Evolutionary conservation across 2,329 filamentous ascomycete species (phyloP).

Genomic region (Amauroascus verrucosus): DNA sequence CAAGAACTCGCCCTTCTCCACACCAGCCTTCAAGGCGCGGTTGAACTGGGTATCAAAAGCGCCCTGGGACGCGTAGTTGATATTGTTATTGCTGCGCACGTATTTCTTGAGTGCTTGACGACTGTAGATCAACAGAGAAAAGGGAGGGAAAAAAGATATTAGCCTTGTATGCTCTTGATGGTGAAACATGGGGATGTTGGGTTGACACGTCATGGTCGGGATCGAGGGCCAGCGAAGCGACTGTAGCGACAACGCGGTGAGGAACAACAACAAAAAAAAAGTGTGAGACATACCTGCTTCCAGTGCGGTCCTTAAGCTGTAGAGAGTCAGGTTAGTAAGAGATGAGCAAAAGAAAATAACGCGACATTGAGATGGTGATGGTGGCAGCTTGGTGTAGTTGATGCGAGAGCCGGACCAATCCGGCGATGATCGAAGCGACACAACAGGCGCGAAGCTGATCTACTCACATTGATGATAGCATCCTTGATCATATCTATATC

Average conservation of each 20-base stretch:
- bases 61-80: conserved; percentile 44
- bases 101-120: conserved; percentile 68
- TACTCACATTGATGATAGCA: conserved; percentile 59
- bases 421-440: background rate
- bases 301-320: conserved; percentile 60
- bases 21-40: conserved; percentile 69
- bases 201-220: conserved; percentile 9
- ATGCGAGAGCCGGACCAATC: conserved; percentile 4
- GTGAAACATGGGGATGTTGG: conserved; percentile 3
- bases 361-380: conserved; percentile 17
- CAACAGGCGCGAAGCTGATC: conserved; percentile 39
- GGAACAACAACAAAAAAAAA: conserved; percentile 17
- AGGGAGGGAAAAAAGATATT: conserved; percentile 7
- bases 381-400: conserved; percentile 3
- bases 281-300: conserved; percentile 51
- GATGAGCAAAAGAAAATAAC: conserved; percentile 20
- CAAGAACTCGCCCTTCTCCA: conserved; percentile 75
- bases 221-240: background rate
- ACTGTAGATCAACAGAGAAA: conserved; percentile 37
- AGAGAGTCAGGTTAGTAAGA: conserved; percentile 40
- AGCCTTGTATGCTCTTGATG: conserved; percentile 3
- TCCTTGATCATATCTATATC: conserved; percentile 61
- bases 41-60: conserved; percentile 70
- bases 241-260: conserved; percentile 6
- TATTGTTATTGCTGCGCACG: conserved; percentile 57